Evolutionary conservation across 1,284 basidiomycete genomes (phyloP), one percentile per base, ranked within the genome.

Genomic region (Sporisorium reilianum): DNA sequence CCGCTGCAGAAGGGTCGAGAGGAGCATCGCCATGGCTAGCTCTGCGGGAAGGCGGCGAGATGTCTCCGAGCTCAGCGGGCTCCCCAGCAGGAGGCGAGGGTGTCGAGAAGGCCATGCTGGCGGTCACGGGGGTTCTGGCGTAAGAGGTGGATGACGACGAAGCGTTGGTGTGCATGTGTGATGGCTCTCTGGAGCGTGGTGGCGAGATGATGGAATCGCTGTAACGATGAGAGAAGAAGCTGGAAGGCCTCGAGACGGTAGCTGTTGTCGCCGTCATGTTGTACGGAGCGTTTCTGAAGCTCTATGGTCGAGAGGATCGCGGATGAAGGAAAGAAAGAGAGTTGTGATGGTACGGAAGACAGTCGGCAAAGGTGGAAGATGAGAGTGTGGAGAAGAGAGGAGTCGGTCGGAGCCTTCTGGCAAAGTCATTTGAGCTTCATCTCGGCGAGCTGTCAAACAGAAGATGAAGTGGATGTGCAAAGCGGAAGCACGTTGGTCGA

Each of bases 221-320:
- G 18, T 60, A 69, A 23, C 61, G 60, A 46, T 64, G 56, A 16
- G 38, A 46, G 11, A 53, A 40, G 14, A 60, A 45, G 42, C 45
- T 44, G 49, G 67, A n/a, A 11, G 59, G 50, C n/a, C 49, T 52
- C 32, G 61, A 45, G 10, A 57, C 41, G 11, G 57, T 28, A 34
- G 57, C 49, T 11, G 67, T 56, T 6, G 61, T 60, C 20, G 61
- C 67, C 12, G 57, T 56, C 67, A 69, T 69, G 54, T n/a, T n/a
- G n/a, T n/a, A n/a, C n/a, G n/a, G n/a, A n/a, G n/a, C n/a, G n/a
- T n/a, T n/a, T n/a, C n/a, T n/a, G n/a, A n/a, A n/a, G 16, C 5
- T 26, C 16, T 28, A 45, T 3, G 11, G 44, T 26, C 18, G 16
- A 38, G 32, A 40, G 9, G 38, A n/a, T n/a, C n/a, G n/a, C n/a